Conservation (phyloP, 2,329 filamentous ascomycete species). For the Sclerotinia glacialis region DNA sequence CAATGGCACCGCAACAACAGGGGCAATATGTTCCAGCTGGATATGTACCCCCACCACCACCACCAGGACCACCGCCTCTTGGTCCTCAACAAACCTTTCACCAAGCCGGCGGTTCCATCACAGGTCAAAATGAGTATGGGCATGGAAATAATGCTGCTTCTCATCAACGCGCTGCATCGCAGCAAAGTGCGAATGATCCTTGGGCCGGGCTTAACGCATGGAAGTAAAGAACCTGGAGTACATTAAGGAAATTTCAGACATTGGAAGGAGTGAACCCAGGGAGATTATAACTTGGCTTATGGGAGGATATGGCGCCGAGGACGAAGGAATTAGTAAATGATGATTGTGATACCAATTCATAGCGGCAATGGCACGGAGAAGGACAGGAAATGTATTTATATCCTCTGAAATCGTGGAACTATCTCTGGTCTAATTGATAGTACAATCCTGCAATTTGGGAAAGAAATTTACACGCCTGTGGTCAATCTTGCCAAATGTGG, state of each 20-base stretch:
- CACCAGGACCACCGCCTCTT: constrained; percentile 58
- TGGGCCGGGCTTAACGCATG: constrained; percentile 59
- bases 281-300: background rate
- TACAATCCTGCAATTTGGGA: background rate
- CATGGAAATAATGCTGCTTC: constrained; percentile 41
- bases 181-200: constrained; percentile 51
- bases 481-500: background rate
- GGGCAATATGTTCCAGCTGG: constrained; percentile 55
- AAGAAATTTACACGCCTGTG: background rate
- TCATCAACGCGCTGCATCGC: constrained; percentile 38
- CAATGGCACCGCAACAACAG: constrained; percentile 40
- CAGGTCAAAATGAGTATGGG: constrained; percentile 56
- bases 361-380: background rate
- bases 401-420: background rate
- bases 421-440: background rate
- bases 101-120: constrained; percentile 42
- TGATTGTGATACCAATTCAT: constrained; percentile 14
- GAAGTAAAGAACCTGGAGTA: constrained; percentile 27
- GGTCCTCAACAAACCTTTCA: constrained; percentile 52
- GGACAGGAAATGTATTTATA: constrained; percentile 17
- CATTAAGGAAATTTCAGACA: background rate
- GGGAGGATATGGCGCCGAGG: constrained; percentile 10
- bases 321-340: constrained; percentile 9
- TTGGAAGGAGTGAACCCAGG: constrained; percentile 5
- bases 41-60: constrained; percentile 65